A percentile compares a stretch with the other conserved stretches of the same genome.
Evolutionary conservation across 176 grass and related monocot genomes (phyloP).

Genomic region (Ensete glaucum): DNA sequence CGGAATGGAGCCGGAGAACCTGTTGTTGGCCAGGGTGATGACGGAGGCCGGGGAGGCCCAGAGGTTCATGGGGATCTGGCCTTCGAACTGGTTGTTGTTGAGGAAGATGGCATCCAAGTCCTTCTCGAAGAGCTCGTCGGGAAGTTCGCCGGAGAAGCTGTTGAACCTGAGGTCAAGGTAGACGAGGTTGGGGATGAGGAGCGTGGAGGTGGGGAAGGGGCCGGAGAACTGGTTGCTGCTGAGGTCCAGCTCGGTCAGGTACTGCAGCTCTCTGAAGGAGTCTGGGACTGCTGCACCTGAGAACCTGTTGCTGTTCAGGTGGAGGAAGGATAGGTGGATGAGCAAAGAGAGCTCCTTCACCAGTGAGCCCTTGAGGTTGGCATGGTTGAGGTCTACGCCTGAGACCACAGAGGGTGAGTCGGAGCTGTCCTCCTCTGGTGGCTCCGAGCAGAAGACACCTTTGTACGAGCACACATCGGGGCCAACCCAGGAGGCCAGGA

Average conservation of each 20-base stretch:
- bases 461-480: constrained; percentile 68
- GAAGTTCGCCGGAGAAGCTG: constrained; percentile 64
- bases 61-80: constrained; percentile 54
- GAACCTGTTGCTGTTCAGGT: constrained; percentile 86
- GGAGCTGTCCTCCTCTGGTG: constrained; percentile 28
- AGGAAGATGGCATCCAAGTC: constrained; percentile 74
- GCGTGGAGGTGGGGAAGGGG: constrained; percentile 38
- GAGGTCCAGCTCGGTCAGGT: constrained; percentile 82
- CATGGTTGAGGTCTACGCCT: constrained; percentile 77
- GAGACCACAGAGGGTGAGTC: constrained; percentile 35
- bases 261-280: constrained; percentile 45
- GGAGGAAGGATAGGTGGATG: constrained; percentile 70
- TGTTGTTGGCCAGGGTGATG: constrained; percentile 82
- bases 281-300: constrained; percentile 39
- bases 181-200: constrained; percentile 46
- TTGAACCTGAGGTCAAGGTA: constrained; percentile 96
- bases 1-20: constrained; percentile 54
- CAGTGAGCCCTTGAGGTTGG: constrained; percentile 53
- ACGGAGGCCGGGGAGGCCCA: constrained; percentile 72
- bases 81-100: constrained; percentile 79
- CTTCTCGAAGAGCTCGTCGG: constrained; percentile 50
- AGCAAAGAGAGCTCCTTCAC: constrained; percentile 53
- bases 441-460: constrained; percentile 70
- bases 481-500: constrained; percentile 60
- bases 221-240: constrained; percentile 83